Conservation (phyloP, 257 asterid species). For the Capsicum chinense region DNA sequence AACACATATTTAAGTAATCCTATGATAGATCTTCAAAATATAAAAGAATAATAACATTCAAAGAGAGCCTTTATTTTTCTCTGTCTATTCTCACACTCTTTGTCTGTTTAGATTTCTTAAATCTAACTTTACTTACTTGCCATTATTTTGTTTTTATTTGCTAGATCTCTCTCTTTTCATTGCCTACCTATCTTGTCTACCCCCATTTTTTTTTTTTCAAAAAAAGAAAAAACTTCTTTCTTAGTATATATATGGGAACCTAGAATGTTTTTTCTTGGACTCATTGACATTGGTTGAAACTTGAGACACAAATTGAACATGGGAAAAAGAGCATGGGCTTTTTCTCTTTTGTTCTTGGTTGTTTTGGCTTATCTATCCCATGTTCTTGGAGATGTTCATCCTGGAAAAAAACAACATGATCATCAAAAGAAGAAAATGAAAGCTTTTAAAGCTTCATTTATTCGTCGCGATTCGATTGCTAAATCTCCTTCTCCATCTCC, state of each 20-base stretch:
- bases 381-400: slow-evolving; percentile 33
- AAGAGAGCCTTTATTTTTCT: slow-evolving; percentile 21
- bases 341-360: neutral
- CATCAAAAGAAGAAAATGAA: slow-evolving; percentile 33
- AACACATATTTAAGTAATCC: neutral
- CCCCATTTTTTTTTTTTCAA: neutral
- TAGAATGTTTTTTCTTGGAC: slow-evolving; percentile 20
- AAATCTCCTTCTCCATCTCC: slow-evolving; percentile 30
- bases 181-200: neutral
- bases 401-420: neutral
- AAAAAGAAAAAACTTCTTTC: neutral
- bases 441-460: slow-evolving; percentile 37
- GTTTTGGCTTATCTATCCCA: slow-evolving; percentile 24
- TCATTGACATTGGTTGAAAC: neutral
- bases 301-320: neutral
- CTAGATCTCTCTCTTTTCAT: slow-evolving; percentile 3
- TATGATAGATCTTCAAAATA: neutral
- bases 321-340: slow-evolving; percentile 24
- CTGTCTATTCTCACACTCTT: slow-evolving; percentile 27
- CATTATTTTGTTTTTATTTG: neutral
- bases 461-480: slow-evolving; percentile 33
- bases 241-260: slow-evolving; percentile 1
- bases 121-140: neutral
- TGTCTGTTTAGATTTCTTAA: slow-evolving; percentile 25
- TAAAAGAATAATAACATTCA: slow-evolving; percentile 25